A percentile compares a stretch with the other conserved stretches of the same genome.
Conservation (phyloP, 768 basidiomycete species). For the Russula vinacea region DNA sequence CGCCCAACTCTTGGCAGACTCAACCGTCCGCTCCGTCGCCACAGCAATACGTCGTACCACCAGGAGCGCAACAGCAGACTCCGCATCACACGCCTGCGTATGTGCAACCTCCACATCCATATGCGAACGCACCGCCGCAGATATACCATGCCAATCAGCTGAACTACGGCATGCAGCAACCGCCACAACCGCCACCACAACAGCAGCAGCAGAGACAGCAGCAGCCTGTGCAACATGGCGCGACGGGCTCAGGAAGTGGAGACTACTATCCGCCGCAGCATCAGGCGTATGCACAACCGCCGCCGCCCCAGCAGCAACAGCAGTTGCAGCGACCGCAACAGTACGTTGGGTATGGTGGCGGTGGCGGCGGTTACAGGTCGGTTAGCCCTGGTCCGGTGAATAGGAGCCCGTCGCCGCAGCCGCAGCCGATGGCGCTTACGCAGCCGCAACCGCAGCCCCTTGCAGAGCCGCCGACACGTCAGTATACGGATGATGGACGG, state of each 20-base stretch:
- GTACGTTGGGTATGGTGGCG: conserved; percentile 35
- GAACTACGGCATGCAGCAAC: conserved; percentile 16
- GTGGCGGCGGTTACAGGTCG: conserved; percentile 38
- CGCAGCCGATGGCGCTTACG: conserved; percentile 38
- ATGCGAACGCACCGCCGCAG: conserved; percentile 27
- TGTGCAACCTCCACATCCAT: conserved; percentile 22
- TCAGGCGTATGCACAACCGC: conserved; percentile 21
- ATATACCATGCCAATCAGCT: conserved; percentile 5
- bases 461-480: conserved; percentile 53
- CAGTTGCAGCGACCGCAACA: conserved; percentile 40
- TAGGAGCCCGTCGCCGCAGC: conserved; percentile 53
- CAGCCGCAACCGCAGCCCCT: conserved; percentile 25
- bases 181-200: not conserved
- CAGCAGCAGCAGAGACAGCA: conserved; percentile 33
- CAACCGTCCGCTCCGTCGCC: not conserved
- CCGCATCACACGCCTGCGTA: conserved; percentile 22
- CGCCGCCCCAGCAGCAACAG: conserved; percentile 28
- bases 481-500: conserved; percentile 78
- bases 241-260: conserved; percentile 10
- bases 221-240: conserved; percentile 22
- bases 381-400: conserved; percentile 42
- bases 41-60: conserved; percentile 29
- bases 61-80: conserved; percentile 23
- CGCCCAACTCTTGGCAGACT: conserved; percentile 17
- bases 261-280: conserved; percentile 24